Base-by-base conservation (phyloP, 306 rosid species). In the Abrus pulchellus region DNA sequence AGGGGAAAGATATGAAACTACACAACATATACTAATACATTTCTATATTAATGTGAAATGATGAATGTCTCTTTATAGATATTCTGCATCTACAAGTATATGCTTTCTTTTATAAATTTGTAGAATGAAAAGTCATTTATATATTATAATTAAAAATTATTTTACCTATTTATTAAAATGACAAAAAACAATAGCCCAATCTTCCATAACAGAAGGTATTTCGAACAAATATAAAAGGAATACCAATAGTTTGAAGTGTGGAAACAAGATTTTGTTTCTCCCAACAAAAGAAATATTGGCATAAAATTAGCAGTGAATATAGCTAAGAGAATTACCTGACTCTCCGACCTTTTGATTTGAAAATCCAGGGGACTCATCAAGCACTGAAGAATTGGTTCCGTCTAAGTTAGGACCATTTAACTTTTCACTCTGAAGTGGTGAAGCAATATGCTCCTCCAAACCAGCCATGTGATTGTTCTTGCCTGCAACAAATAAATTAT, bases 361-460 rank as follows among this genome's bases (percentile, higher is more conserved):
- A 86, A 89, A 89, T 72, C 90, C 93, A 1, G 93, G 91, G 82
- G 92, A 91, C 67, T 90, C 91, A 34, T 92, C 92, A 11, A 65
- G 87, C 44, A 82, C 86, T 29, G 87, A 81, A 86, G 88, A 52
- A 89, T 84, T 86, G 57, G 74, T 72, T 53, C 60, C 70, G 32
- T 66, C 74, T 41, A 79, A 14, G 72, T 86, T 82, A 50, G 89
- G 88, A 82, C 84, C 75, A 49, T 85, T 75, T 83, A 78, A 65
- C 56, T 85, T 87, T 84, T 89, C 87, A 77, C 76, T 66, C 81
- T 87, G 83, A 59, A 78, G 79, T 5, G 91, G 83, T 74, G 79
- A 74, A 74, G 83, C 83, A 80, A 54, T 82, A 68, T 78, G 76
- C 62, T 85, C 87, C 78, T 78, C 85, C 76, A 80, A 68, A 88